Evolutionary conservation across 306 rosid species (phyloP).

Genomic region (Glycyrrhiza uralensis): DNA sequence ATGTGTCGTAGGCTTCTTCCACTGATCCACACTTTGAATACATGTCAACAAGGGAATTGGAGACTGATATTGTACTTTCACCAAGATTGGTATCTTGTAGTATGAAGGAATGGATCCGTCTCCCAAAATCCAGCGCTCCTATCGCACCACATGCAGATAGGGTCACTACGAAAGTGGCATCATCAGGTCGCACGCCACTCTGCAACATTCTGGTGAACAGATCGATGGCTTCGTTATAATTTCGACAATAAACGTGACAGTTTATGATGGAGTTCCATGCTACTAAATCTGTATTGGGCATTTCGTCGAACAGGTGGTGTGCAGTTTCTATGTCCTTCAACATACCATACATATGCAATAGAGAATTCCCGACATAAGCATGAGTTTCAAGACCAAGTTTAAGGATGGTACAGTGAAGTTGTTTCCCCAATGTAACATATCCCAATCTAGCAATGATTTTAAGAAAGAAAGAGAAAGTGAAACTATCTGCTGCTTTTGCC

Average conservation of each 20-base stretch:
- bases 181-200: conserved; percentile 44
- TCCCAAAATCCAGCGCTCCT: conserved; percentile 59
- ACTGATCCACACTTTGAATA: conserved; percentile 70
- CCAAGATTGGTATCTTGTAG: conserved; percentile 11
- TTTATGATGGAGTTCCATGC: conserved; percentile 65
- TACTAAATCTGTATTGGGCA: conserved; percentile 47
- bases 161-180: conserved; percentile 53
- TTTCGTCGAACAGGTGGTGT: conserved; percentile 56
- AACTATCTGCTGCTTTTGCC: conserved; percentile 40
- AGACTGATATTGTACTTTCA: conserved; percentile 25
- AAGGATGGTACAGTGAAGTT: conserved; percentile 41
- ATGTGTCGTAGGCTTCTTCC: conserved; percentile 49
- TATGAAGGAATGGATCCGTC: conserved; percentile 48
- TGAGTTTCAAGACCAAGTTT: conserved; percentile 52
- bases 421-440: conserved; percentile 42
- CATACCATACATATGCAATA: conserved; percentile 62
- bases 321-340: conserved; percentile 41
- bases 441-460: conserved; percentile 46
- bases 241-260: conserved; percentile 39
- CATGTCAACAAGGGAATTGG: conserved; percentile 64
- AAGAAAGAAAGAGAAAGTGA: conserved; percentile 61
- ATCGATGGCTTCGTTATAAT: conserved; percentile 42
- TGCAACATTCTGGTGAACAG: conserved; percentile 47
- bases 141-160: conserved; percentile 58
- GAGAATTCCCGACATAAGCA: conserved; percentile 59